Conservation (phyloP, 495 filamentous ascomycete genomes). For the Pyronema domesticum region DNA sequence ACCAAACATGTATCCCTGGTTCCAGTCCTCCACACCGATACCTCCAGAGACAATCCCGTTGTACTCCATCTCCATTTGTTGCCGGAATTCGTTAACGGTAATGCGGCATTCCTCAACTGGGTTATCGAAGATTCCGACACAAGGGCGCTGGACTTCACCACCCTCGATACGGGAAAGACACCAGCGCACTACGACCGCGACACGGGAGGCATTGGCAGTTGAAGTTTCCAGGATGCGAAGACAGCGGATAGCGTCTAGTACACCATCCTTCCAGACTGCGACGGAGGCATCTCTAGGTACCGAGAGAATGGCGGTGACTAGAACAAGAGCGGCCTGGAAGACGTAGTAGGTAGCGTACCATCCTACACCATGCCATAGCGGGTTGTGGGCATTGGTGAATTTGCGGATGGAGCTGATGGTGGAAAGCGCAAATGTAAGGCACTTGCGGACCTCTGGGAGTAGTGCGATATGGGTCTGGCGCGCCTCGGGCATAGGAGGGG, state of each 20-base stretch:
- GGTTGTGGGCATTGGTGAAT: constrained; percentile 15
- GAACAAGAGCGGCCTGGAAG: constrained; percentile 27
- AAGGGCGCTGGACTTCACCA: neutral
- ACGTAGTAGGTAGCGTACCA: constrained; percentile 28
- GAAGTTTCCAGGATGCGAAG: neutral
- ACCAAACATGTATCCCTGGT: neutral
- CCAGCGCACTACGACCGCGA: neutral
- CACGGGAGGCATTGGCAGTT: neutral
- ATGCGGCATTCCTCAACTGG: constrained; percentile 1
- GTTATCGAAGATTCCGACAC: neutral
- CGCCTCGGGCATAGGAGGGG: constrained; percentile 6
- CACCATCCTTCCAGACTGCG: neutral
- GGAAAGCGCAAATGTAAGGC: constrained; percentile 20
- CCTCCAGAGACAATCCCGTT: neutral
- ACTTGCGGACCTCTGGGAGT: constrained; percentile 10
- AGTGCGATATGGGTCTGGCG: constrained; percentile 8
- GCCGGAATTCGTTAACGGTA: neutral
- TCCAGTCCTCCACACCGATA: neutral
- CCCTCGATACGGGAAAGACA: constrained; percentile 1
- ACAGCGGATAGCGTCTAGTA: neutral
- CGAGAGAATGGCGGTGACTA: constrained; percentile 16
- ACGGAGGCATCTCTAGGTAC: neutral
- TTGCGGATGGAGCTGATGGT: constrained; percentile 16
- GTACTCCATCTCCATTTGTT: constrained; percentile 5
- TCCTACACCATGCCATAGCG: constrained; percentile 10